Evolutionary conservation across 2,329 filamentous ascomycete species (phyloP), one percentile per base, ranked within the genome.

Genomic region (Fusarium tricinctum): DNA sequence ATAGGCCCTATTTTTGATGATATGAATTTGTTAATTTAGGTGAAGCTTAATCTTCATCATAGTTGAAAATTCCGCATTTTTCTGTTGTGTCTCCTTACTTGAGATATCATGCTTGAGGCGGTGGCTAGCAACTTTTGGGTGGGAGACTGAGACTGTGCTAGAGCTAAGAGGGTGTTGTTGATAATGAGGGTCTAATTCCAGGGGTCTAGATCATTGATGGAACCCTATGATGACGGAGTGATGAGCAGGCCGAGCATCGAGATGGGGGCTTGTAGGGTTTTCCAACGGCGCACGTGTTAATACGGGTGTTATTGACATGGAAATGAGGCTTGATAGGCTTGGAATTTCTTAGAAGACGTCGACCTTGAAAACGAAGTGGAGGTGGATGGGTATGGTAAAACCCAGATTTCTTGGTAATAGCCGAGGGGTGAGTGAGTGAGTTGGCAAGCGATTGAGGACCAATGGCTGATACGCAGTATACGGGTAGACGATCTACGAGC

Each of bases 81-180:
- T 5, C 12, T 30, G 10, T 30, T 30, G 28, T 30, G 10, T 30
- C 28, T 30, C 28, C 10, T 30, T n/a, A n/a, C n/a, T n/a, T n/a
- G n/a, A 19, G 12, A 55, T 15, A 28, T 26, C 43, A 33, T 43
- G 26, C 38, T 43, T 19, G 33, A 30, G 42, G 33, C 45, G 45
- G 39, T 63, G 44, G 39, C 35, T 42, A 35, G 9, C 26, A 32
- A 30, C 35, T 10, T 38, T 64, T 39, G 44, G 50, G 64, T 52
- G 46, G 23, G 59, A 20, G 43, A 39, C 40, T 56, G 65, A 66
- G 60, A 69, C 66, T 40, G n/a, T 57, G 40, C 28, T 30, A 66
- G 33, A 30, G 39, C 20, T 10, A n/a, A 57, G 47, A 69, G 46
- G 60, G 51, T 62, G 66, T 52, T 15, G 33, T 55, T 49, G 48